Conservation (phyloP, 2,329 filamentous ascomycete genomes). For the Helminthosporium solani region DNA sequence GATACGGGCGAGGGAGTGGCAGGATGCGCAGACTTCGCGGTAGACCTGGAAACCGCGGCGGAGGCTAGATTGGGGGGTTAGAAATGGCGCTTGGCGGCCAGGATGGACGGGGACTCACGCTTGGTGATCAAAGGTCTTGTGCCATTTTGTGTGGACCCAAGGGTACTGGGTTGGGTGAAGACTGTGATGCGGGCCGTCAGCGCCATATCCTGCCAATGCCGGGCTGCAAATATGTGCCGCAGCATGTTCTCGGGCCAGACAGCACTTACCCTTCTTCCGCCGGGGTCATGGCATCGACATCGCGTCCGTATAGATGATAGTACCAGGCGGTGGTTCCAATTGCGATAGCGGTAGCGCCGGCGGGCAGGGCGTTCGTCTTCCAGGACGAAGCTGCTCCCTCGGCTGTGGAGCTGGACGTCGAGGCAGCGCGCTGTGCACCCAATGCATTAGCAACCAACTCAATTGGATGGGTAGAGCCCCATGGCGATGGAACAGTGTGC, state of each 20-base stretch:
- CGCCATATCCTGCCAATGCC: conserved; percentile 27
- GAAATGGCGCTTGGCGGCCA: background rate
- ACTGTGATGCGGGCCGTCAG: conserved; percentile 54
- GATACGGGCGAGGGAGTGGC: conserved; percentile 93
- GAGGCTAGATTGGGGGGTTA: conserved; percentile 61
- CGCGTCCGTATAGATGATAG: conserved; percentile 90
- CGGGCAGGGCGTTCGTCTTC: conserved; percentile 82
- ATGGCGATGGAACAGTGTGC: conserved; percentile 9
- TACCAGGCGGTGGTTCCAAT: conserved; percentile 94
- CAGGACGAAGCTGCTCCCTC: conserved; percentile 72
- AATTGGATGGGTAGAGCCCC: conserved; percentile 25
- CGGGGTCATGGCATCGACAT: conserved; percentile 84
- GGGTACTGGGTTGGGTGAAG: conserved; percentile 90
- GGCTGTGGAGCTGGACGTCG: conserved; percentile 68
- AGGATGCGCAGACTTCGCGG: conserved; percentile 95
- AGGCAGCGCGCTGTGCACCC: conserved; percentile 57
- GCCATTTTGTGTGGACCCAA: conserved; percentile 89
- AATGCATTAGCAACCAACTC: conserved; percentile 34
- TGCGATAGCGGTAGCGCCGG: conserved; percentile 81
- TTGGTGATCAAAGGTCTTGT: conserved; percentile 96
- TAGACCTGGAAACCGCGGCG: conserved; percentile 99
- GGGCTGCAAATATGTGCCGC: conserved; percentile 8
- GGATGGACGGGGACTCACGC: conserved; percentile 64
- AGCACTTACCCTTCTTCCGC: conserved; percentile 94
- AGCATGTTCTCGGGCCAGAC: conserved; percentile 18